Percentiles rank a stretch among this genome's conserved stretches.
Conservation (phyloP, 805 yeast genomes). For the Kazachstania kunashirensis region DNA sequence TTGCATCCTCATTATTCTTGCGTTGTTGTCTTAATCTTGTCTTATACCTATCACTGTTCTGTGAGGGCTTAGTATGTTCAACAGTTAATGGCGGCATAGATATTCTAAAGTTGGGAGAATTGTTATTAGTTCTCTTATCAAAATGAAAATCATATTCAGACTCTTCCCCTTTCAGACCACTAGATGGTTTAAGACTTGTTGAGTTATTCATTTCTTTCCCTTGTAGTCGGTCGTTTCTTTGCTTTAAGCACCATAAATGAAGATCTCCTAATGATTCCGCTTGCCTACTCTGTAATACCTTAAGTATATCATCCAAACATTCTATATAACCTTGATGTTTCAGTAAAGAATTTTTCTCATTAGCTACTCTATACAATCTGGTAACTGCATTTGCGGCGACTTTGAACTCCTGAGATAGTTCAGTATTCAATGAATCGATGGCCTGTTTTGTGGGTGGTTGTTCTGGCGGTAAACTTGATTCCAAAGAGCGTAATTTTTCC, state of each 20-base stretch:
- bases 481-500: conserved; percentile 20
- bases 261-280: conserved; percentile 13
- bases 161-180: too few species aligned
- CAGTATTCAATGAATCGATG: conserved; percentile 34
- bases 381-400: conserved; percentile 68
- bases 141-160: conserved; percentile 11
- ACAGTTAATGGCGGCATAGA: conserved; percentile 20
- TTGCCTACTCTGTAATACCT: conserved; percentile 22
- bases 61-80: conserved; percentile 6
- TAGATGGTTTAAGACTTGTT: background rate
- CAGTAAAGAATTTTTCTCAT: conserved; percentile 39
- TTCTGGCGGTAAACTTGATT: conserved; percentile 25
- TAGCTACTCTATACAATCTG: conserved; percentile 52
- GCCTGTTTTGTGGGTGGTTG: conserved; percentile 25
- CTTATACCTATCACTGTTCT: conserved; percentile 5
- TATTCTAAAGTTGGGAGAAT: conserved; percentile 13
- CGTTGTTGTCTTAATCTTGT: conserved; percentile 4
- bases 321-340: conserved; percentile 52
- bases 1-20: too few species aligned
- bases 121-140: conserved; percentile 2
- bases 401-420: conserved; percentile 55
- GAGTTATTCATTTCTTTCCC: background rate
- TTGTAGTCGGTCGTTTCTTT: conserved; percentile 13
- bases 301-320: conserved; percentile 50
- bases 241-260: conserved; percentile 21